Conservation (phyloP, 352 stramenopile species). For the Hyaloperonospora arabidopsidis region DNA sequence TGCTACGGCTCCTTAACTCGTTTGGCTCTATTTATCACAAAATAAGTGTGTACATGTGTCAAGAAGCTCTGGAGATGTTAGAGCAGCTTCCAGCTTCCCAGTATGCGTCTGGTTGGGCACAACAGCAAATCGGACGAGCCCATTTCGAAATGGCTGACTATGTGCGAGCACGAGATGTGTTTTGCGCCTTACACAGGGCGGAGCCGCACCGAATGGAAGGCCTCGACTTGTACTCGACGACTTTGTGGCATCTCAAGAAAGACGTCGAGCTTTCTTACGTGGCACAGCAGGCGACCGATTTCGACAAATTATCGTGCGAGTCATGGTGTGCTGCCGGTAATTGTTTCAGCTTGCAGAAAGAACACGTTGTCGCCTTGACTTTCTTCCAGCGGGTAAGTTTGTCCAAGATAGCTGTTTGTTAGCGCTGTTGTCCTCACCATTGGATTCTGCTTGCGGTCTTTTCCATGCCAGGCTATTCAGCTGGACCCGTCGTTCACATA, state of each 20-base stretch:
- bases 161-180: slow-evolving; percentile 76
- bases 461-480: slow-evolving; percentile 72
- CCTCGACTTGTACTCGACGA: slow-evolving; percentile 92
- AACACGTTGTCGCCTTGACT: slow-evolving; percentile 92
- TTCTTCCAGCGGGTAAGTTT: slow-evolving; percentile 90
- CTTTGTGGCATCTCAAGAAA: slow-evolving; percentile 95
- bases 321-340: slow-evolving; percentile 96
- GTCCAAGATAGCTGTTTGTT: neutral
- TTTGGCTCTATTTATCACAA: slow-evolving; percentile 74
- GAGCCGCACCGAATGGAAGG: slow-evolving; percentile 92
- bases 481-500: slow-evolving; percentile 94
- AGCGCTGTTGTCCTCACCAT: slow-evolving; percentile 4
- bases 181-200: slow-evolving; percentile 83
- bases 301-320: slow-evolving; percentile 90
- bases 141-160: slow-evolving; percentile 96
- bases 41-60: slow-evolving; percentile 69
- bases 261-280: slow-evolving; percentile 96
- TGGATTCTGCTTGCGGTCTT: slow-evolving; percentile 1
- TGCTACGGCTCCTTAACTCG: slow-evolving; percentile 52
- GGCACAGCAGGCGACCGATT: slow-evolving; percentile 89
- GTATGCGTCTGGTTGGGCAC: slow-evolving; percentile 88
- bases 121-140: slow-evolving; percentile 90
- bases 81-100: slow-evolving; percentile 77
- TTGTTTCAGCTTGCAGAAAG: slow-evolving; percentile 97
- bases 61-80: slow-evolving; percentile 84